Percentiles rank a stretch among this genome's conserved stretches.
Evolutionary conservation across 2,329 filamentous ascomycete genomes (phyloP).

Genomic region (Phyllosticta paracitricarpa): DNA sequence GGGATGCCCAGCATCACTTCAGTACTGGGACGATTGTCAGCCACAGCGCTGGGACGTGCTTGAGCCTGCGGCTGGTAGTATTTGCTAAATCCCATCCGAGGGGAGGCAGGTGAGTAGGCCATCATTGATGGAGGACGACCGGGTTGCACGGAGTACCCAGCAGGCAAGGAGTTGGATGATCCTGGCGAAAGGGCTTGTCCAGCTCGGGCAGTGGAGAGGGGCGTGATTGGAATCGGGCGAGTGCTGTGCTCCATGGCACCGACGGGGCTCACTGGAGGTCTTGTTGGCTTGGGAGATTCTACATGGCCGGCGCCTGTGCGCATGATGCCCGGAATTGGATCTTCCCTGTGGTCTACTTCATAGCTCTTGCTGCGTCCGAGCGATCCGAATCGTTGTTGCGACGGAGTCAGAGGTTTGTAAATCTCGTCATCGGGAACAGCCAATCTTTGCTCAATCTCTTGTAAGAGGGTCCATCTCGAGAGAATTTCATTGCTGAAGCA

Average conservation of each 20-base stretch:
- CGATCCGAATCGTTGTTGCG: slow-evolving; percentile 19
- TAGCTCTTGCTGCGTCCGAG: slow-evolving; percentile 25
- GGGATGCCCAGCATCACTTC: slow-evolving; percentile 27
- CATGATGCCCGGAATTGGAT: background rate
- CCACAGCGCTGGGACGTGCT: slow-evolving; percentile 16
- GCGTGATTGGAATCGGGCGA: background rate
- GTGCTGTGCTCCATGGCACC: background rate
- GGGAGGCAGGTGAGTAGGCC: slow-evolving; percentile 16
- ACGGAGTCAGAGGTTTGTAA: slow-evolving; percentile 16
- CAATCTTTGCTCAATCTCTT: slow-evolving; percentile 21
- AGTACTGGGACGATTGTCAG: slow-evolving; percentile 22
- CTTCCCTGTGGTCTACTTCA: slow-evolving; percentile 2
- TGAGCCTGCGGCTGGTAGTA: background rate
- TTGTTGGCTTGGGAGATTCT: slow-evolving; percentile 3
- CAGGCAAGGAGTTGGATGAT: slow-evolving; percentile 14
- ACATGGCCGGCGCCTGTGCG: background rate
- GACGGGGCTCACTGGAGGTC: background rate
- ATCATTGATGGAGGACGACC: slow-evolving; percentile 8
- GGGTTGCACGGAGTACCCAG: background rate
- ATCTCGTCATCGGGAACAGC: slow-evolving; percentile 12
- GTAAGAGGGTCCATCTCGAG: slow-evolving; percentile 24
- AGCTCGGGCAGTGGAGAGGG: background rate
- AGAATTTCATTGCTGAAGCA: slow-evolving; percentile 14
- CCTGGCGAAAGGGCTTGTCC: slow-evolving; percentile 15
- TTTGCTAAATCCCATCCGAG: slow-evolving; percentile 17